phyloP scores from a whole-genome alignment of 192 early-diverging fungal species.

The Geosiphon pyriformis region DNA sequence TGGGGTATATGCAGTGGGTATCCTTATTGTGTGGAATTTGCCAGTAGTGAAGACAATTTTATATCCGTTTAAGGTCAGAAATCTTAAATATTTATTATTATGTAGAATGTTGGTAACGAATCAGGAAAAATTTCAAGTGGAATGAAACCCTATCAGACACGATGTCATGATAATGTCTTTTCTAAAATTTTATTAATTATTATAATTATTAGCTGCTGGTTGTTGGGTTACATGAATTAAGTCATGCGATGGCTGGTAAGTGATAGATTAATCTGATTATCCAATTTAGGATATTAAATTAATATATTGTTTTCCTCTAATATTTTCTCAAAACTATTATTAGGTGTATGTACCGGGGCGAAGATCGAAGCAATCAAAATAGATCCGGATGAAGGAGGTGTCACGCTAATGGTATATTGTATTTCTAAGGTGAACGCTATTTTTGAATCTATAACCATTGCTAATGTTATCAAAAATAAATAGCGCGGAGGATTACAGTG shows the following conservation, averaged over 20 bases:
- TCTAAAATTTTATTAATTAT: constrained; percentile 23
- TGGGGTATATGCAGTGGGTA: constrained; percentile 60
- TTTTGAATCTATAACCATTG: too few species aligned
- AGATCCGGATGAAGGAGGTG: constrained; percentile 89
- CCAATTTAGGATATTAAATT: too few species aligned
- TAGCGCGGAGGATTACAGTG: constrained; percentile 71
- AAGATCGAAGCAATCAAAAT: constrained; percentile 83
- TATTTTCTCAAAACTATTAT: constrained; percentile 20
- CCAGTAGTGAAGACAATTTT: constrained; percentile 79
- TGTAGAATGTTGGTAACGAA: not conserved
- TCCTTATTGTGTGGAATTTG: constrained; percentile 81
- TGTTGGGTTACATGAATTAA: constrained; percentile 93
- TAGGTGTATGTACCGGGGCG: constrained; percentile 83
- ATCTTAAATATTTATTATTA: constrained; percentile 1
- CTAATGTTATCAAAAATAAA: too few species aligned
- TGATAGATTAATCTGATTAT: constrained; percentile 27
- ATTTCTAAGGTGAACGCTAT: too few species aligned
- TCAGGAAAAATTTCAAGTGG: not conserved
- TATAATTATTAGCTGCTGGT: constrained; percentile 61
- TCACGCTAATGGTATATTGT: constrained; percentile 64
- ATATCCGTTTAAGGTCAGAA: constrained; percentile 90
- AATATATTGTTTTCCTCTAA: too few species aligned
- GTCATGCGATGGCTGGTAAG: constrained; percentile 81
- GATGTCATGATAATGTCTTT: too few species aligned
- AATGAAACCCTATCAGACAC: constrained; percentile 6